A percentile compares a stretch with the other conserved stretches of the same genome.
These are phyloP conservation scores for Parasarocladium wereldwijsianum DNA, from an alignment of 2,329 filamentous ascomycete species.

Conservation along the genomic window DNA sequence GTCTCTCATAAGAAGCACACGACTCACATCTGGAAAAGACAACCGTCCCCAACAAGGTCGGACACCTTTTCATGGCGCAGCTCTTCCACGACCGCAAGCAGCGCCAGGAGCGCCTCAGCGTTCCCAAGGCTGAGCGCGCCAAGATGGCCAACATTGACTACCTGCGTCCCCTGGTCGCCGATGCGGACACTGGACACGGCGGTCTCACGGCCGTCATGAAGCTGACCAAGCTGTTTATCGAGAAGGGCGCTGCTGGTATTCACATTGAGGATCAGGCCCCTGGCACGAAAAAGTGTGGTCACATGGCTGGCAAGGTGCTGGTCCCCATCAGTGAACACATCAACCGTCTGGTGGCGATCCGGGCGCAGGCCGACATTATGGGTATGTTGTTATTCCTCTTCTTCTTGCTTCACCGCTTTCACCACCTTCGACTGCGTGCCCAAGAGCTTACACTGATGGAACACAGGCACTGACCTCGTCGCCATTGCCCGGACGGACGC, in stretches of 20 bases:
- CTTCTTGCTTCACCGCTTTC: not conserved
- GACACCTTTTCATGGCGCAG: conserved; percentile 95
- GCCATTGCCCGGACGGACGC: conserved; percentile 92
- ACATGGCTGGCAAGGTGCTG: conserved; percentile 97
- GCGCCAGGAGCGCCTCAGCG: conserved; percentile 78
- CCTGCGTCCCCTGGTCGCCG: conserved; percentile 87
- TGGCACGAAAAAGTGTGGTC: conserved; percentile 97
- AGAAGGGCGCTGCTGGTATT: conserved; percentile 92
- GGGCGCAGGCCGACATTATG: conserved; percentile 98
- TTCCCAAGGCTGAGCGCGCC: conserved; percentile 55
- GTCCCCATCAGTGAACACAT: conserved; percentile 97
- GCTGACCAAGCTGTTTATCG: conserved; percentile 92
- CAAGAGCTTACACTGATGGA: not conserved
- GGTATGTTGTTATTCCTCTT: conserved; percentile 29
- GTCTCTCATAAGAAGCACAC: not conserved
- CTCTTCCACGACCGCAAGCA: conserved; percentile 99
- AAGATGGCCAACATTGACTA: conserved; percentile 77
- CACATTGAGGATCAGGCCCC: conserved; percentile 98
- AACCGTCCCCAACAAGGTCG: conserved; percentile 95
- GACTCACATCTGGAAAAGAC: conserved; percentile 42
- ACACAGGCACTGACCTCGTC: conserved; percentile 61
- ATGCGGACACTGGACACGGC: conserved; percentile 94
- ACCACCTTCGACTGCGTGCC: conserved; percentile 1
- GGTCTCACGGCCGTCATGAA: conserved; percentile 99
- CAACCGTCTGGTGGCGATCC: conserved; percentile 90